phyloP scores from a whole-genome alignment of 192 early-diverging fungal species.

The Dimargaris xerosporica region DNA sequence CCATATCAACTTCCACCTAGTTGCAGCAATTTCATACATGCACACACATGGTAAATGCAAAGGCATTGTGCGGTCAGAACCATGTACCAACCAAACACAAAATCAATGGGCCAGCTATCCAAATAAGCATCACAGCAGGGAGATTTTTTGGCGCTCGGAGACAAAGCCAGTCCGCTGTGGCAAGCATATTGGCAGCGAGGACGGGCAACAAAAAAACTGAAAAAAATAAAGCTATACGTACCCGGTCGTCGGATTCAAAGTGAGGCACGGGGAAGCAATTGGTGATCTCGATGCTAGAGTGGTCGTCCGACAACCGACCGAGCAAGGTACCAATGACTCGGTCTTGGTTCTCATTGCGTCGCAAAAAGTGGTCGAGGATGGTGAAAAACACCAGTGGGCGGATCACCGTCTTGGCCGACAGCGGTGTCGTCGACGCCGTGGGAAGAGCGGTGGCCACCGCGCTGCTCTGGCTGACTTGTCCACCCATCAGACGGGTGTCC shows the following conservation, averaged over 20 bases:
- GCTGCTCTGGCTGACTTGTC: constrained; percentile 6
- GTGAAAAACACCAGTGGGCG: constrained; percentile 80
- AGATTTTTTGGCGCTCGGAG: too few species aligned
- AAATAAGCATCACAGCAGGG: too few species aligned
- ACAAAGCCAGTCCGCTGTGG: too few species aligned
- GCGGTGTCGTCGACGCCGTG: neutral
- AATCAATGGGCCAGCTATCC: too few species aligned
- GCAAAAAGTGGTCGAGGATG: constrained; percentile 82
- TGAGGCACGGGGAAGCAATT: constrained; percentile 75
- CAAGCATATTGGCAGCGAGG: too few species aligned
- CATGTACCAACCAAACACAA: too few species aligned
- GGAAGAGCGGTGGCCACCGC: neutral
- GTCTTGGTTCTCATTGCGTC: constrained; percentile 65
- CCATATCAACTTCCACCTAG: constrained; percentile 77
- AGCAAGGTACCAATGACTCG: constrained; percentile 84
- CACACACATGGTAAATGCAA: too few species aligned
- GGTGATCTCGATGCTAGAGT: constrained; percentile 72
- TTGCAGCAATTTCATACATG: neutral
- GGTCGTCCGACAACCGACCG: constrained; percentile 77
- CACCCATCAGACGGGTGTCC: neutral
- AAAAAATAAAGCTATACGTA: constrained; percentile 10
- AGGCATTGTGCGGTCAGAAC: too few species aligned
- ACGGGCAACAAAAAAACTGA: too few species aligned
- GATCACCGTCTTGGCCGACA: constrained; percentile 34
- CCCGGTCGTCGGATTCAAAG: constrained; percentile 57